Base-by-base conservation (phyloP, 2,329 filamentous ascomycete genomes). In the Spiromastix sp. region DNA sequence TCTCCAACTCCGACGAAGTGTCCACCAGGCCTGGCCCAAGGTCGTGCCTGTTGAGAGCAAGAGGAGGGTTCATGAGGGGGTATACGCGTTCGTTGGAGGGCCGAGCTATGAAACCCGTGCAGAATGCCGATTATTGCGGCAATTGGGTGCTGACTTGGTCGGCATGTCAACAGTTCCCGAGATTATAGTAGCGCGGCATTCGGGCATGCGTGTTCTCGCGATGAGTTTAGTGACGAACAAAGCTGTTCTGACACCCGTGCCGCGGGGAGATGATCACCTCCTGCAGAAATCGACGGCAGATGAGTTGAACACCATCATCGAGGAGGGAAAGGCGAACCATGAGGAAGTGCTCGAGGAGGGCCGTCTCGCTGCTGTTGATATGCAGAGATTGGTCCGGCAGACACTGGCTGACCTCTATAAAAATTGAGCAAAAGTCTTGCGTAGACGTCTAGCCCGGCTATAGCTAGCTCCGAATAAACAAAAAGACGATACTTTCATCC, bases 81-180 rank as follows among this genome's bases (percentile, higher is more conserved):
- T 79, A 2, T 81, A 81, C 59, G 74, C 74, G 4, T 81, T 74
- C 49, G 73, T 77, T 30, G 69, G 67, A 12, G 76, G 76, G 11
- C 76, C 76, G 36, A 72, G 68, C 32, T 80, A 79, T 49, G 77
- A 80, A 50, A 80, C 76, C 2, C 63, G 77, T 41, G 74, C 75
- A 1, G 76, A 80, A 51, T 79, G 74, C 48, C 67, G 75, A 12
- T 70, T 79, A 67, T 61, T 81, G 40, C 64, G 65, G 25, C 61
- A 61, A 31, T 55, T 79, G 5, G 76, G 77, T 5, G 76, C 74
- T n/a, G 77, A 81, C 48, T 60, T 80, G n/a, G 77, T 81, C 2
- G 77, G 77, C 10, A 81, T 81, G 77, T 79, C 73, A 20, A 81
- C 77, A 1, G 75, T 81, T 18, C 77, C 77, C 5, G 77, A 81